Evolutionary conservation across 176 grass and related monocot species (phyloP).

Genomic region (Oryza coarctata): DNA sequence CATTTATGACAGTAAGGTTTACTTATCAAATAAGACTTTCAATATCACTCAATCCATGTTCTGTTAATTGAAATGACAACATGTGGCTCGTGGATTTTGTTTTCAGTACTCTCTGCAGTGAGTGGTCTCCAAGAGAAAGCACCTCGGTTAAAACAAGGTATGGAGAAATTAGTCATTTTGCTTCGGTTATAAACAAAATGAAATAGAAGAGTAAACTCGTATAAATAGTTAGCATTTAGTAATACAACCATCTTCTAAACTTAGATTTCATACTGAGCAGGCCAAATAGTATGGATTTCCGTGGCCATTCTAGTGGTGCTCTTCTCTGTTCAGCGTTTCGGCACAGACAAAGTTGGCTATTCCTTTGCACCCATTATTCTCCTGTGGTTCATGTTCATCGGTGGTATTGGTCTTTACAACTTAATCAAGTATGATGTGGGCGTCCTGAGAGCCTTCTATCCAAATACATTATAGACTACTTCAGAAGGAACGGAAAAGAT

Average conservation of each 20-base stretch:
- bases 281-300: constrained; percentile 41
- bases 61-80: not conserved
- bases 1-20: not conserved
- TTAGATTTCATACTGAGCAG: not conserved
- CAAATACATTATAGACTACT: constrained; percentile 54
- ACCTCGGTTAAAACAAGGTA: constrained; percentile 38
- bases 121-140: constrained; percentile 43
- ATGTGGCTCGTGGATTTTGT: constrained; percentile 12
- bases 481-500: constrained; percentile 50
- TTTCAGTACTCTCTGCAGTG: constrained; percentile 53
- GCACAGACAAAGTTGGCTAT: constrained; percentile 62
- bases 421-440: constrained; percentile 42
- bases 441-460: constrained; percentile 48
- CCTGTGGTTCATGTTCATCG: constrained; percentile 46
- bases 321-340: constrained; percentile 47
- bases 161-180: not conserved
- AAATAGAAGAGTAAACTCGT: too few species aligned
- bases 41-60: too few species aligned
- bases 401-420: constrained; percentile 50
- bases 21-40: not conserved
- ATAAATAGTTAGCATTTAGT: not conserved
- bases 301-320: constrained; percentile 33
- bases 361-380: constrained; percentile 56
- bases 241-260: not conserved
- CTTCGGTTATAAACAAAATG: too few species aligned